Conservation (phyloP, 1,284 basidiomycete genomes). For the Cystobasidium sp. region DNA sequence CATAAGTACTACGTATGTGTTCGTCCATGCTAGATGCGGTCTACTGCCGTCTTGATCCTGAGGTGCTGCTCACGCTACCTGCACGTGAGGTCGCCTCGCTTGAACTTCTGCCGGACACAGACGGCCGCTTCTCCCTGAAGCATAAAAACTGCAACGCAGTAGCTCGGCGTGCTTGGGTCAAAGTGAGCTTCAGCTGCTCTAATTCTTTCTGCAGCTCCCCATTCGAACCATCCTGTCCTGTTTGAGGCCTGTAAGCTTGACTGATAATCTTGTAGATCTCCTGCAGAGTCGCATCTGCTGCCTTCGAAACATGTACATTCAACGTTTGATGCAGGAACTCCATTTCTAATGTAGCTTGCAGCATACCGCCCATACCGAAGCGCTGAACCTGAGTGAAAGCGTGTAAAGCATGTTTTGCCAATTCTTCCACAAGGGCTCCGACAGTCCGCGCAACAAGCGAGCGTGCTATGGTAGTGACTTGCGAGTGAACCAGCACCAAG, state of each 20-base stretch:
- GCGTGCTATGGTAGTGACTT: conserved; percentile 79
- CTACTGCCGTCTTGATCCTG: background rate
- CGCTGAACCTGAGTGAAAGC: conserved; percentile 83
- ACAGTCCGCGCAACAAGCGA: conserved; percentile 80
- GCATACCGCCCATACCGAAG: conserved; percentile 98
- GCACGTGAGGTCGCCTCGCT: conserved; percentile 10
- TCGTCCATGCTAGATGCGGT: background rate
- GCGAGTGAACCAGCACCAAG: conserved; percentile 89
- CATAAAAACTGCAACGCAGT: conserved; percentile 96
- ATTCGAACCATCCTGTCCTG: conserved; percentile 58
- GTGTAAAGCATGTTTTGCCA: conserved; percentile 77
- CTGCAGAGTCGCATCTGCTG: conserved; percentile 79
- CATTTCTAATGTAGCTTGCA: conserved; percentile 95
- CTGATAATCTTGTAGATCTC: conserved; percentile 94
- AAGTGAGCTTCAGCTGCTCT: conserved; percentile 85
- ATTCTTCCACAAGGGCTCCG: conserved; percentile 76
- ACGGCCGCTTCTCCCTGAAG: conserved; percentile 44
- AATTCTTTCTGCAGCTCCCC: conserved; percentile 64
- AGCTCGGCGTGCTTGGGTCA: conserved; percentile 81
- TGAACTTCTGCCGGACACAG: conserved; percentile 15
- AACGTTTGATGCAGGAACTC: conserved; percentile 98
- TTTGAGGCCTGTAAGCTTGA: conserved; percentile 75
- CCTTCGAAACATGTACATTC: conserved; percentile 78
- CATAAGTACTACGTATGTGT: background rate
- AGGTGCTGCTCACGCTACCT: conserved; percentile 6